Base-by-base conservation (phyloP, 768 basidiomycete species). In the Panellus pusillus region DNA sequence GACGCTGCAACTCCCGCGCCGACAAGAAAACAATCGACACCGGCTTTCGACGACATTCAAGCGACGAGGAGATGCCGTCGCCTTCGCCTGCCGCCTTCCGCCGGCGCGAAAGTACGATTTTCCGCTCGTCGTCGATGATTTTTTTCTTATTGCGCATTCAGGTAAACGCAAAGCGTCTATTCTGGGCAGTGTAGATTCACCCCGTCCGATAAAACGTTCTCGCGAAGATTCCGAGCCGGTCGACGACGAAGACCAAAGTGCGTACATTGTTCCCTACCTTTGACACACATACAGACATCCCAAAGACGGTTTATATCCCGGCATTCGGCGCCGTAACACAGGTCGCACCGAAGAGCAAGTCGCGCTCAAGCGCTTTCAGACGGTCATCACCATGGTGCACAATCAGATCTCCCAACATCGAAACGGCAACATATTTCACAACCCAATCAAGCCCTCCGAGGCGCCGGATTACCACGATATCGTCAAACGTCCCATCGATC, bases 401-500 rank as follows among this genome's bases (percentile, higher is more conserved):
- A 82, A 85, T 13, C 84, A 87, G 56, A 93, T 96, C 55, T 86
- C 87, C 2, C 83, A 86, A 63, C 91, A 94, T 65, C 83, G 90
- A 35, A 89, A 90, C 61, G 94, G 91, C 46, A 91, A 86, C 57
- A 89, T 96, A 49, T 96, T 96, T 65, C 87, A 90, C 63, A 88
- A 89, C 61, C 93, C 94, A 19, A 93, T 98, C 69, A 91, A 88
- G 66, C 79, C 81, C 54, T 82, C 83, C 18, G 93, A 96, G 59
- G 95, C 95, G 7, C 86, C 93, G 0, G 93, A 93, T 65, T 98
- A 98, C 66, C 84, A 85, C 53, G 89, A 93, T 45, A 90, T 96
- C 54, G 91, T 98, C 54, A 92, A 90, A 64, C 81, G 88, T n/a
- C 93, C 96, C 2, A 95, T 95, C 83, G 94, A 98, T 68, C 79